These are phyloP conservation scores for Phyllosticta paracitricarpa DNA, from an alignment of 2,329 filamentous ascomycete genomes.

Conservation along the genomic window DNA sequence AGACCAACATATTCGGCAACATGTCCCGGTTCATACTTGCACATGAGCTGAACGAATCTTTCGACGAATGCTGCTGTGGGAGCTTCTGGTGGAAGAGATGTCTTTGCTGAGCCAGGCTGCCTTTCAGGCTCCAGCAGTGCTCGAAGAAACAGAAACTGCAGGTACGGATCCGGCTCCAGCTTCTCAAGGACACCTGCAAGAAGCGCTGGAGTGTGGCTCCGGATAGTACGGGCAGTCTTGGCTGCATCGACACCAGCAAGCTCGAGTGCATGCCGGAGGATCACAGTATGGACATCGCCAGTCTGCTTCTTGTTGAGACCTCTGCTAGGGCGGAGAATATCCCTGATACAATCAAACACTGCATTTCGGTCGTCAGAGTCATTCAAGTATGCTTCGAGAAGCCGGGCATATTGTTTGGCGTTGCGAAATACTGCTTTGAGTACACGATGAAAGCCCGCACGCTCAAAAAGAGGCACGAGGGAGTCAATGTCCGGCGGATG, in stretches of 20 bases:
- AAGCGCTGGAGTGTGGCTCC: slow-evolving; percentile 50
- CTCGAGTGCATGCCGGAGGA: slow-evolving; percentile 55
- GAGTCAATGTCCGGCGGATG: slow-evolving; percentile 72
- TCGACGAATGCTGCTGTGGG: slow-evolving; percentile 37
- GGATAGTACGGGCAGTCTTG: slow-evolving; percentile 56
- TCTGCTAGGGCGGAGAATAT: slow-evolving; percentile 58
- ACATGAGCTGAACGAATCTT: slow-evolving; percentile 84
- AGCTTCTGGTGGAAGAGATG: slow-evolving; percentile 17
- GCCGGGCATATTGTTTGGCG: slow-evolving; percentile 68
- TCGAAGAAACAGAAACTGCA: slow-evolving; percentile 68
- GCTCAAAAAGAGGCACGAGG: slow-evolving; percentile 66
- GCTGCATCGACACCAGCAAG: slow-evolving; percentile 58
- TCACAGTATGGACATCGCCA: slow-evolving; percentile 58
- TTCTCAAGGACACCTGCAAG: slow-evolving; percentile 57
- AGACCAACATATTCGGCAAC: slow-evolving; percentile 76
- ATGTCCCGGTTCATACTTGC: slow-evolving; percentile 67
- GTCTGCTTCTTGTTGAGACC: slow-evolving; percentile 59
- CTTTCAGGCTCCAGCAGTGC: slow-evolving; percentile 60
- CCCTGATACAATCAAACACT: slow-evolving; percentile 69
- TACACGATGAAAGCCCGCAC: slow-evolving; percentile 81
- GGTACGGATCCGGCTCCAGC: slow-evolving; percentile 48
- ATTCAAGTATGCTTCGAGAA: slow-evolving; percentile 75
- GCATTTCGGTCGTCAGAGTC: slow-evolving; percentile 65
- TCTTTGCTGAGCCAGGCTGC: slow-evolving; percentile 26
- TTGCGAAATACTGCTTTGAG: slow-evolving; percentile 77